Percentiles rank a stretch among this genome's conserved stretches.
phyloP scores from a whole-genome alignment of 305 asterid species.

The Solanum chacoense region DNA sequence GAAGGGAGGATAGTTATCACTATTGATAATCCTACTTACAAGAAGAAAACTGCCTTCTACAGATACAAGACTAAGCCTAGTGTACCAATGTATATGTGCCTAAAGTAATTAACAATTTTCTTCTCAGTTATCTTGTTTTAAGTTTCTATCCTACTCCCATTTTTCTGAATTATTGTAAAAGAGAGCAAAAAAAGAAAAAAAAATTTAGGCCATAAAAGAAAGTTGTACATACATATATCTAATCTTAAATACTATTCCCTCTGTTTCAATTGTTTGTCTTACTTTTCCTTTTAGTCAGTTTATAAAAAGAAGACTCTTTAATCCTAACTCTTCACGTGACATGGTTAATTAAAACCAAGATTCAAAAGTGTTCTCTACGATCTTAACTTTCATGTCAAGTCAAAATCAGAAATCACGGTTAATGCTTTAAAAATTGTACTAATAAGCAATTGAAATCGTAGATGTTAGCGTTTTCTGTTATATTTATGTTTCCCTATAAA shows the following conservation, averaged over 20 bases:
- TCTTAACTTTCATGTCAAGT: not conserved
- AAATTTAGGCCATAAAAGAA: not conserved
- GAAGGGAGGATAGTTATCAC: conserved; percentile 66
- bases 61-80: conserved; percentile 55
- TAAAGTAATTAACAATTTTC: conserved; percentile 12
- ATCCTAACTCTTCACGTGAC: not conserved
- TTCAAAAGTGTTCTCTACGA: not conserved
- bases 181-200: not conserved
- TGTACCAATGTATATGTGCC: conserved; percentile 42
- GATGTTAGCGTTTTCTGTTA: not conserved
- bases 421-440: not conserved
- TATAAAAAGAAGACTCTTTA: not conserved
- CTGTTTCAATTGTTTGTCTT: not conserved
- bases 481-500: not conserved
- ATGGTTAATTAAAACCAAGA: not conserved
- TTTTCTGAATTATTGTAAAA: not conserved
- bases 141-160: not conserved
- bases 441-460: not conserved
- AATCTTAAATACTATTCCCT: not conserved
- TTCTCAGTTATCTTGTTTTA: conserved; percentile 7
- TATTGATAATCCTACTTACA: conserved; percentile 42
- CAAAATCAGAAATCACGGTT: not conserved
- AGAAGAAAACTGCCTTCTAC: conserved; percentile 59
- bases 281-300: not conserved
- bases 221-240: not conserved